A percentile compares a stretch with the other conserved stretches of the same genome.
phyloP scores from a whole-genome alignment of 2,329 filamentous ascomycete genomes.

The Paraphaeosphaeria minitans region DNA sequence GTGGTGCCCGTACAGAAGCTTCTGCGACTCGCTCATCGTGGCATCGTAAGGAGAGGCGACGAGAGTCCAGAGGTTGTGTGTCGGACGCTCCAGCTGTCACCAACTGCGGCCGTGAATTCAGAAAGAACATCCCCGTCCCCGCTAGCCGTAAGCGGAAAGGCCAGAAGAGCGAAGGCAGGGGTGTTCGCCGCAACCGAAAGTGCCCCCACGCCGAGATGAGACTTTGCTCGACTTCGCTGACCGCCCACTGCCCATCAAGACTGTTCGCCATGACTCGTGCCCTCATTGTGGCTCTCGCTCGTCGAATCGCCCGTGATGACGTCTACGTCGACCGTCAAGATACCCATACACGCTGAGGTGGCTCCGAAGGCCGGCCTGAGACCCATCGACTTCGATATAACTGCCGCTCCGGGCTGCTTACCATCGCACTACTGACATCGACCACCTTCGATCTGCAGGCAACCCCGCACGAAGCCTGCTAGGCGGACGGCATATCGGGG shows the following conservation, averaged over 20 bases:
- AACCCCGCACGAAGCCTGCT: neutral
- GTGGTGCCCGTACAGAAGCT: conserved; percentile 44
- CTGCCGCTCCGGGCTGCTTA: neutral
- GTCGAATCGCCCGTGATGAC: neutral
- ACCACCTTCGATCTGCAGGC: neutral
- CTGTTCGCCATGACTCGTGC: neutral
- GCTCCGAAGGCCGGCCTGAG: neutral
- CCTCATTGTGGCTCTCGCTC: neutral
- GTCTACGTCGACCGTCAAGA: neutral
- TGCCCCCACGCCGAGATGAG: conserved; percentile 4
- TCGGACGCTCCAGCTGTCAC: conserved; percentile 10
- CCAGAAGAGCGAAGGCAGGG: too few relatives aligned
- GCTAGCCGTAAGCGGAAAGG: conserved; percentile 4
- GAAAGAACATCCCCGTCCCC: conserved; percentile 7
- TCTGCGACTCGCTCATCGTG: conserved; percentile 47
- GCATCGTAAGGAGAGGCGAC: conserved; percentile 31
- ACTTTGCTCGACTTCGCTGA: too few relatives aligned
- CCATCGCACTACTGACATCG: neutral
- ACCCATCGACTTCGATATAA: neutral
- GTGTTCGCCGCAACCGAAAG: neutral
- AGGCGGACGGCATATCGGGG: neutral
- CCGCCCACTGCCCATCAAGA: neutral
- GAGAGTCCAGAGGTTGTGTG: neutral
- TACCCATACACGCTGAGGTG: neutral
- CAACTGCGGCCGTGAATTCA: neutral